Evolutionary conservation across 768 basidiomycete genomes (phyloP).

Genomic region (Steccherinum ochraceum): DNA sequence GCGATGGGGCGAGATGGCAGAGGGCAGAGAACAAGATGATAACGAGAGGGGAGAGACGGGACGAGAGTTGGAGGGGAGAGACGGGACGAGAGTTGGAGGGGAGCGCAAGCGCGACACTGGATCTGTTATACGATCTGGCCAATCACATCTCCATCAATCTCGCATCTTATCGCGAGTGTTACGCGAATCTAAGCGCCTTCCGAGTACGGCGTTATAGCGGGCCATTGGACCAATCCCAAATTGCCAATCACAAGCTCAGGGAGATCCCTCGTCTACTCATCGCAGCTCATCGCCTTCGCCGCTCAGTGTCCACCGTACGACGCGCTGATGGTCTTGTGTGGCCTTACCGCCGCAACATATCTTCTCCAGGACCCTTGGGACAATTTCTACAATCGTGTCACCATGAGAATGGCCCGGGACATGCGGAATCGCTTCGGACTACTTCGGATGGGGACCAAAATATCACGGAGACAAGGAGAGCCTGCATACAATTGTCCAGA

Average conservation of each 20-base stretch:
- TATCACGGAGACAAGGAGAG: background rate
- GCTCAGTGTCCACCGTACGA: background rate
- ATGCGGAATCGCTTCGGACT: background rate
- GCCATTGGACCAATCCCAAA: background rate
- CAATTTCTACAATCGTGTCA: too few species aligned
- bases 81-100: background rate
- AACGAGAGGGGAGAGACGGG: slow-evolving; percentile 1
- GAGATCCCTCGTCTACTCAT: too few species aligned
- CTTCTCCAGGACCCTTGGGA: too few species aligned
- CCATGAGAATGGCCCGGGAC: too few species aligned
- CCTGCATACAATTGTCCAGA: background rate
- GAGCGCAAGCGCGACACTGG: background rate
- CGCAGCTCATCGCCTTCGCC: background rate
- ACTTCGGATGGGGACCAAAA: background rate
- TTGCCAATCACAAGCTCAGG: too few species aligned
- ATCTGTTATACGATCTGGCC: background rate
- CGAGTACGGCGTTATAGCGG: background rate
- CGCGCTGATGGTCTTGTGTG: background rate
- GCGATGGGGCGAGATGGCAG: background rate
- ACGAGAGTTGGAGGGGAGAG: background rate
- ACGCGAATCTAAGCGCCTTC: background rate
- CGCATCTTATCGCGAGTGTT: background rate
- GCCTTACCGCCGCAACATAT: background rate
- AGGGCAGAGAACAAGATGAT: background rate
- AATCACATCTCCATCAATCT: background rate